Conservation (phyloP, 345 rosid genomes). For the Brassica rapa region DNA sequence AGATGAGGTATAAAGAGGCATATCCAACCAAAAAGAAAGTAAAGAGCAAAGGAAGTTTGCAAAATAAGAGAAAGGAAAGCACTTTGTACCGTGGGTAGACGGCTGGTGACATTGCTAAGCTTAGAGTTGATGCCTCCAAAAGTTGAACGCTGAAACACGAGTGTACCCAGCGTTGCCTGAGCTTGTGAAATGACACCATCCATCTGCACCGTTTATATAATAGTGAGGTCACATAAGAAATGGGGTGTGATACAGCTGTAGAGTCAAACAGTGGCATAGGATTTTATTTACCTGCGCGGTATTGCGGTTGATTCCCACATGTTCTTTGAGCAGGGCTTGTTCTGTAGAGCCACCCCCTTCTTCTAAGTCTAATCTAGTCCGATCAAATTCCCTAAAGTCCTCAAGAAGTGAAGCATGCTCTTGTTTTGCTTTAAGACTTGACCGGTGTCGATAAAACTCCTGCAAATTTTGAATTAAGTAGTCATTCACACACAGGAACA, state of each 20-base stretch:
- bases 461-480: constrained; percentile 48
- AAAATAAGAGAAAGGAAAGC: not conserved
- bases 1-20: not conserved
- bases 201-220: constrained; percentile 56
- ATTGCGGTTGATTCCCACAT: constrained; percentile 71
- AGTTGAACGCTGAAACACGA: constrained; percentile 84
- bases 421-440: constrained; percentile 86
- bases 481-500: constrained; percentile 11
- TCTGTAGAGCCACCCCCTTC: constrained; percentile 73
- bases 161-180: constrained; percentile 86
- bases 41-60: constrained; percentile 4
- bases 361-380: constrained; percentile 88
- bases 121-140: constrained; percentile 95
- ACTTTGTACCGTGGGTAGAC: constrained; percentile 76
- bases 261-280: not conserved
- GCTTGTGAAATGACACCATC: constrained; percentile 96
- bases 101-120: constrained; percentile 87
- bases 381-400: constrained; percentile 94
- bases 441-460: constrained; percentile 93
- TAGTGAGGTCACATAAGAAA: not conserved
- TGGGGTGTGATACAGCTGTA: not conserved
- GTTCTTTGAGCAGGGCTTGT: constrained; percentile 82
- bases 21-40: not conserved
- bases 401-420: constrained; percentile 96
- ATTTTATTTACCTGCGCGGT: constrained; percentile 68